Base-by-base conservation (phyloP, 1,139 yeast genomes). In the Hemisphaericaspora subhashii region DNA sequence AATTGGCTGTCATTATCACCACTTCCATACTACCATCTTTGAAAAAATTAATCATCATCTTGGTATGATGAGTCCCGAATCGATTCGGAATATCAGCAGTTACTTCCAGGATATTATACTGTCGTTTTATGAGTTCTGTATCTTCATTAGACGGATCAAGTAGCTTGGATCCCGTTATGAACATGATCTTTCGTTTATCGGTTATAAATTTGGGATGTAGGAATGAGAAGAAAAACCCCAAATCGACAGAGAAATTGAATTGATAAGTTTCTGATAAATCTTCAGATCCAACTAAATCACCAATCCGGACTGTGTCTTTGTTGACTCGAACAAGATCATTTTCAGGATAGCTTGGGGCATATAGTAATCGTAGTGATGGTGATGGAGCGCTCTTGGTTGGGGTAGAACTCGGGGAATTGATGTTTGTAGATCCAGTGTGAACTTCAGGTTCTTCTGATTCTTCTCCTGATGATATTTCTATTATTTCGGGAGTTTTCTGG, bases 11-110 rank as follows among this genome's bases (percentile, higher is more conserved):
- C 62, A 82, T 75, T 14, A 83, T 63, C n/a, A 77, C 74, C 0
- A 83, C 54, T 49, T 74, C 79, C 22, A 73, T 57, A 0, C 70
- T 55, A 12, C 51, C 51, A 44, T 74, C 77, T 3, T 50, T 54
- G 48, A 65, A 78, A 42, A 74, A 64, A 51, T 81, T 81, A 12
- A 83, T 60, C 72, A 83, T 79, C 76, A 83, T 64, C 51, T 83
- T 83, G 2, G 86, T 71, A 53, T 83, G 89, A 52, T 83, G 89
- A 2, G 83, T 71, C 4, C 72, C 77, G 33, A 58, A 72, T 24
- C 63, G 42, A 34, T 53, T 53, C 0, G 72, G 69, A 4, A 70
- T 44, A 12, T 51, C 46, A 0, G 72, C 74, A 1, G 55, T 45
- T 1, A 68, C 54, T 38, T 68, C 66, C 3, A 45, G 38, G 3